phyloP scores from a whole-genome alignment of 768 basidiomycete genomes.

The Trametes maxima region DNA sequence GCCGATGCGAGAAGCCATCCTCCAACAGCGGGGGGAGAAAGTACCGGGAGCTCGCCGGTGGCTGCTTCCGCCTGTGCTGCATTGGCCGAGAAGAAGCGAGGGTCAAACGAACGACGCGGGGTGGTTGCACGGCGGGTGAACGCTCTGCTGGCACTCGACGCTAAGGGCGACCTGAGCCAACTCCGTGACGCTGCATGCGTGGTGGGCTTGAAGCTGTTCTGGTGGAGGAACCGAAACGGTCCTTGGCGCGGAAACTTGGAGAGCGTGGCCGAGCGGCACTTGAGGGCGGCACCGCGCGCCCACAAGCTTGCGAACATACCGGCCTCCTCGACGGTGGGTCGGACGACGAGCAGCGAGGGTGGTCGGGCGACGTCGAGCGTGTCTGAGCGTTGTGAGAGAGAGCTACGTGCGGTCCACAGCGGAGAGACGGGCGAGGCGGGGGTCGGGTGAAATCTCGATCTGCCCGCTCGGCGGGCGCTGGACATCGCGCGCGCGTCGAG shows the following conservation, averaged over 20 bases:
- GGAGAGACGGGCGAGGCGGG: background rate
- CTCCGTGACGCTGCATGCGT: background rate
- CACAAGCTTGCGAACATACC: slow-evolving; percentile 22
- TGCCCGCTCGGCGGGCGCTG: background rate
- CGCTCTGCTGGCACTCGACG: slow-evolving; percentile 6
- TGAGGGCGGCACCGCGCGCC: slow-evolving; percentile 20
- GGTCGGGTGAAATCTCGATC: slow-evolving; percentile 11
- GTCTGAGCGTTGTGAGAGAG: background rate
- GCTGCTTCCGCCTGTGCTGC: slow-evolving; percentile 24
- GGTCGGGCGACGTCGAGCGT: background rate
- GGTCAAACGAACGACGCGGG: slow-evolving; percentile 29
- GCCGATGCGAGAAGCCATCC: slow-evolving; percentile 87
- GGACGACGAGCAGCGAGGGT: slow-evolving; percentile 7
- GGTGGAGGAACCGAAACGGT: slow-evolving; percentile 12
- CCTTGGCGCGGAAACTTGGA: slow-evolving; percentile 11
- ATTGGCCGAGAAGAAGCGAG: slow-evolving; percentile 45
- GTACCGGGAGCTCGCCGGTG: slow-evolving; percentile 46
- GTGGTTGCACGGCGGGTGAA: slow-evolving; percentile 12
- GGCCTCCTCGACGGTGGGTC: background rate
- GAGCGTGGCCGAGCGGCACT: slow-evolving; percentile 16
- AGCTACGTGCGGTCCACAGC: background rate
- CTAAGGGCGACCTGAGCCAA: background rate
- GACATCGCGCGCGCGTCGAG: background rate
- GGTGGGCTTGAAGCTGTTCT: slow-evolving; percentile 1
- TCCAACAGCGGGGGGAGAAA: slow-evolving; percentile 71